Conservation (phyloP, 805 yeast species). For the Vanderwaltozyma tropicalis region DNA sequence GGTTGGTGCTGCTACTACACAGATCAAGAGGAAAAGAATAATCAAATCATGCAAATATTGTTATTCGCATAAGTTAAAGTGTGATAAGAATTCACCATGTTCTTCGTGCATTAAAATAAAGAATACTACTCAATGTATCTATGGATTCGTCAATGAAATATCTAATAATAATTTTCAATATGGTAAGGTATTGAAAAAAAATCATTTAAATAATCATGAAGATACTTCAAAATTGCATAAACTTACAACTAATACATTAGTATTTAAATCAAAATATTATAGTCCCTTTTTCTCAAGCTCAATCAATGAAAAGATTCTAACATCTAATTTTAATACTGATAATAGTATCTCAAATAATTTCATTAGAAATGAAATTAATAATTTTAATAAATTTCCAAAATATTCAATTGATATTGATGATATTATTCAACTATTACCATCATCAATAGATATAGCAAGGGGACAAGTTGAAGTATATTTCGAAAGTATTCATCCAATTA, state of each 20-base stretch:
- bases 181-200: background rate
- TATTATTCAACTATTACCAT: conserved; percentile 12
- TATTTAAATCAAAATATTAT: conserved; percentile 16
- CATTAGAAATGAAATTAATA: conserved; percentile 14
- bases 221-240: conserved; percentile 1
- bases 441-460: conserved; percentile 7
- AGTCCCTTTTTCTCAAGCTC: conserved; percentile 19
- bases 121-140: conserved; percentile 9
- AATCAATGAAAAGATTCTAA: conserved; percentile 15
- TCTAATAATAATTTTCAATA: background rate
- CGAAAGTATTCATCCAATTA: conserved; percentile 18
- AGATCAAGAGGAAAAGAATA: conserved; percentile 17
- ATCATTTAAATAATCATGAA: background rate
- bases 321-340: conserved; percentile 6
- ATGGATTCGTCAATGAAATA: conserved; percentile 16
- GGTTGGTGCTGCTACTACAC: too few relatives aligned
- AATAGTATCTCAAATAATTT: conserved; percentile 4
- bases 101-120: conserved; percentile 10
- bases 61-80: conserved; percentile 20
- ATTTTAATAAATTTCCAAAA: conserved; percentile 9
- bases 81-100: conserved; percentile 19
- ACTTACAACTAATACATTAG: conserved; percentile 3
- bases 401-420: conserved; percentile 9
- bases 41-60: conserved; percentile 22
- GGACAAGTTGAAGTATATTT: conserved; percentile 15